These are phyloP conservation scores for Pyrenophora teres DNA, from an alignment of 2,329 filamentous ascomycete species.

Conservation along the genomic window DNA sequence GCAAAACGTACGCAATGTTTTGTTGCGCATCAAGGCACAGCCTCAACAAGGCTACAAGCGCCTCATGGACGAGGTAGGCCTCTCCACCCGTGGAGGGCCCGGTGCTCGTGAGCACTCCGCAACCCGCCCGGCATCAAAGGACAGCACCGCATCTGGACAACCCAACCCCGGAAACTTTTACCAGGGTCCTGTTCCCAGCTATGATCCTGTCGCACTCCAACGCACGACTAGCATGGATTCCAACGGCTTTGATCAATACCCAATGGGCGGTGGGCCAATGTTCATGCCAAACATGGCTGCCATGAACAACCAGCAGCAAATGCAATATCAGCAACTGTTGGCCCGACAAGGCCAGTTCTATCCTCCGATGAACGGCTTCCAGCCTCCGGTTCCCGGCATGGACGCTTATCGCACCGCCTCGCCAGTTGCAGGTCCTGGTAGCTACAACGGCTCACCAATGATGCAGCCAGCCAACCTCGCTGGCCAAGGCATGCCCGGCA, in stretches of 20 bases:
- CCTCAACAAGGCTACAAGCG: constrained; percentile 97
- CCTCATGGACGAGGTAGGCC: constrained; percentile 95
- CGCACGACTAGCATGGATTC: constrained; percentile 57
- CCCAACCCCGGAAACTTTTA: constrained; percentile 45
- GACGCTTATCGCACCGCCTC: constrained; percentile 51
- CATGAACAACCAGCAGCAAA: constrained; percentile 52
- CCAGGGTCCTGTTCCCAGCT: constrained; percentile 42
- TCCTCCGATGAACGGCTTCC: constrained; percentile 50
- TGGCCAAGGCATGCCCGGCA: constrained; percentile 44
- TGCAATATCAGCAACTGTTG: constrained; percentile 64
- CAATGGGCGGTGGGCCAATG: constrained; percentile 43
- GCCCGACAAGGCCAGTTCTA: constrained; percentile 56
- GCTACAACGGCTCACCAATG: constrained; percentile 51
- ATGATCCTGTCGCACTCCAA: constrained; percentile 51
- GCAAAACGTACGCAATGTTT: constrained; percentile 87
- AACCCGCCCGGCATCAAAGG: constrained; percentile 47
- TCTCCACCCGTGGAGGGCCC: constrained; percentile 64
- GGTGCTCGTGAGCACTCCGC: constrained; percentile 44
- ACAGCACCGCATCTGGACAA: constrained; percentile 37
- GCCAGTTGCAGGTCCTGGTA: constrained; percentile 48
- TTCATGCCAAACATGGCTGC: constrained; percentile 50
- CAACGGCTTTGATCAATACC: constrained; percentile 53
- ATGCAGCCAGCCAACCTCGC: constrained; percentile 55
- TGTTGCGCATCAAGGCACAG: constrained; percentile 88
- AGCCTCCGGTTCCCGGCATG: constrained; percentile 49